Evolutionary conservation across 129 eudicot species (phyloP).

Genomic region (Deinandra increscens): DNA sequence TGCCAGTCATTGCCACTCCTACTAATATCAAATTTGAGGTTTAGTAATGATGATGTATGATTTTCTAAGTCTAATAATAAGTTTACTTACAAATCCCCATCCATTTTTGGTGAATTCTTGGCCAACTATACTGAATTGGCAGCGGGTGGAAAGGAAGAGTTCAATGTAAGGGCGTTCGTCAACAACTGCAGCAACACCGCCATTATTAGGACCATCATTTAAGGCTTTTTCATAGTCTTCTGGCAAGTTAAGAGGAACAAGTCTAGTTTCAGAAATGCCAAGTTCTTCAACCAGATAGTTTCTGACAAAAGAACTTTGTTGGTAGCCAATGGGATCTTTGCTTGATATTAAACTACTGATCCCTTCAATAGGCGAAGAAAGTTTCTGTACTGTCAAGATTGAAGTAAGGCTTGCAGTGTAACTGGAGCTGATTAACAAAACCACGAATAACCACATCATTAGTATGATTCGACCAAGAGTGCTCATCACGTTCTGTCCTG

Average conservation of each 20-base stretch:
- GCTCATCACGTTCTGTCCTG: slow-evolving; percentile 66
- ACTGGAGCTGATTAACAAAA: slow-evolving; percentile 67
- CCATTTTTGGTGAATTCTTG: slow-evolving; percentile 75
- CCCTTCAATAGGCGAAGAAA: slow-evolving; percentile 66
- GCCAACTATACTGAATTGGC: slow-evolving; percentile 75
- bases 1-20: neutral
- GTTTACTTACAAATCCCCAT: slow-evolving; percentile 92
- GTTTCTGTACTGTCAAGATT: slow-evolving; percentile 65
- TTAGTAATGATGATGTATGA: neutral
- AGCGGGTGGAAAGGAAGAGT: slow-evolving; percentile 62
- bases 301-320: slow-evolving; percentile 55
- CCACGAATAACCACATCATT: slow-evolving; percentile 65
- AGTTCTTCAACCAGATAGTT: slow-evolving; percentile 56
- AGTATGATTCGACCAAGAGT: slow-evolving; percentile 57
- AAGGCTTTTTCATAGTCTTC: slow-evolving; percentile 60
- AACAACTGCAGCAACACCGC: slow-evolving; percentile 74
- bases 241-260: slow-evolving; percentile 57
- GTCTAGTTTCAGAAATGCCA: slow-evolving; percentile 51
- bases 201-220: slow-evolving; percentile 55
- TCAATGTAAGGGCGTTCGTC: slow-evolving; percentile 78
- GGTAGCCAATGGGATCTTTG: slow-evolving; percentile 64
- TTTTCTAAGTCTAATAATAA: neutral
- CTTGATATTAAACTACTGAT: slow-evolving; percentile 48
- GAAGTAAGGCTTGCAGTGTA: slow-evolving; percentile 80
- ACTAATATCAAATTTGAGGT: neutral